Base-by-base conservation (phyloP, 192 early-diverging fungal species). In the Entomortierella chlamydospora region DNA sequence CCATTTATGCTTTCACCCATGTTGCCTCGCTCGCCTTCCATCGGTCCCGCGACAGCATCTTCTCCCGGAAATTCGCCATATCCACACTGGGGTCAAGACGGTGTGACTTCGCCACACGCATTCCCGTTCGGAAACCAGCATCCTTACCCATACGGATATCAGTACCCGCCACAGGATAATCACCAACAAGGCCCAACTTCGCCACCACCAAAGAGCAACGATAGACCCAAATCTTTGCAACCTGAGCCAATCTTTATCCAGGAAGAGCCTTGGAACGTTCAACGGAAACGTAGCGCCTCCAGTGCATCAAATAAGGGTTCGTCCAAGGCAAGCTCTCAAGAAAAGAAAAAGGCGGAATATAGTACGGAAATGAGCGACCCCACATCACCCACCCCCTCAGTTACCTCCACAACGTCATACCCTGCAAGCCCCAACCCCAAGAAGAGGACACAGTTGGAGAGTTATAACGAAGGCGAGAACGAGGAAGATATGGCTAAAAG, bases 241-340 rank as follows among this genome's bases (percentile, higher is more conserved):
- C 73, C 73, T 1, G 65, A 61, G 28, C 54, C 73, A 0, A 77
- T 77, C 42, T 77, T 77, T 37, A 77, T 77, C 23, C 73, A 77
- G 23, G 73, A 77, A 54, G 73, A 77, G 53, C 73, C 73, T n/a
- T 77, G 73, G 73, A 77, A 77, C 29, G 43, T 33, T 5, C 64
- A 61, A 22, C 33, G 65, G 45, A 77, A 77, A 25, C 73, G 73
- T 17, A 77, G 73, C 42, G 49, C 65, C 8, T 77, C 73, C 29
- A 77, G 54, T 30, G 59, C 31, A 11, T 67, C 72, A 1, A 58
- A 64, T 8, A 60, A 33, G 39, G 49, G 22, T n/a, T n/a, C n/a
- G n/a, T n/a, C n/a, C n/a, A 62, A 49, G 12, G 20, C 31, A n/a
- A 39, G 31, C 28, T 9, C 47, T 17, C 42, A 41, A 26, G 50